A percentile compares a stretch with the other conserved stretches of the same genome.
phyloP scores from a whole-genome alignment of 1,284 basidiomycete species.

The Volvariella volvacea region DNA sequence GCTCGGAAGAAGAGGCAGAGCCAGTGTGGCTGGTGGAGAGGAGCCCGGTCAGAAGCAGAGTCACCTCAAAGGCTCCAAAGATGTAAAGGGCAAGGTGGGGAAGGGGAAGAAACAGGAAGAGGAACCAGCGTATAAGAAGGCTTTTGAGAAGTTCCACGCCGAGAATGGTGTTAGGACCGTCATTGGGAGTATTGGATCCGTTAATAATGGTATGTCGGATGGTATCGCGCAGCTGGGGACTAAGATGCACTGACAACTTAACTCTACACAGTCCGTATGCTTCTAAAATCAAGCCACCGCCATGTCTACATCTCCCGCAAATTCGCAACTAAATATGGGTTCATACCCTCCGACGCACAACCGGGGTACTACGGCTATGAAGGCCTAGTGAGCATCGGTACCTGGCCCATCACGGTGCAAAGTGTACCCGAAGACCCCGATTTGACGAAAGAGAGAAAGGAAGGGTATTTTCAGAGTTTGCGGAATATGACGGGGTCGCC shows the following conservation, averaged over 20 bases:
- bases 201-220: constrained; percentile 64
- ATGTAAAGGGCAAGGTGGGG: constrained; percentile 17
- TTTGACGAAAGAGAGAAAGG: too few relatives aligned
- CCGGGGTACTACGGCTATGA: constrained; percentile 84
- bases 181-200: constrained; percentile 85
- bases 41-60: constrained; percentile 17
- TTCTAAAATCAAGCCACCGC: constrained; percentile 88
- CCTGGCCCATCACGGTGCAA: constrained; percentile 54
- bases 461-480: too few relatives aligned
- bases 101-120: constrained; percentile 21
- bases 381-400: constrained; percentile 76
- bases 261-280: constrained; percentile 69
- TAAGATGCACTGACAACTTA: neutral
- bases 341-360: constrained; percentile 81
- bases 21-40: too few relatives aligned
- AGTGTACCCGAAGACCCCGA: too few relatives aligned
- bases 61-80: constrained; percentile 28
- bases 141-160: constrained; percentile 81
- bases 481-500: too few relatives aligned
- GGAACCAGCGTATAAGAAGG: constrained; percentile 61
- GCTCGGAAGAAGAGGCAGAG: too few relatives aligned
- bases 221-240: constrained; percentile 5
- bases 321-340: constrained; percentile 86
- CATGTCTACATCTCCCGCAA: constrained; percentile 94
- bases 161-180: constrained; percentile 94